A percentile compares a stretch with the other conserved stretches of the same genome.
These are phyloP conservation scores for Eimeria necatrix DNA, from an alignment of 169 alveolate genomes.

Conservation along the genomic window DNA sequence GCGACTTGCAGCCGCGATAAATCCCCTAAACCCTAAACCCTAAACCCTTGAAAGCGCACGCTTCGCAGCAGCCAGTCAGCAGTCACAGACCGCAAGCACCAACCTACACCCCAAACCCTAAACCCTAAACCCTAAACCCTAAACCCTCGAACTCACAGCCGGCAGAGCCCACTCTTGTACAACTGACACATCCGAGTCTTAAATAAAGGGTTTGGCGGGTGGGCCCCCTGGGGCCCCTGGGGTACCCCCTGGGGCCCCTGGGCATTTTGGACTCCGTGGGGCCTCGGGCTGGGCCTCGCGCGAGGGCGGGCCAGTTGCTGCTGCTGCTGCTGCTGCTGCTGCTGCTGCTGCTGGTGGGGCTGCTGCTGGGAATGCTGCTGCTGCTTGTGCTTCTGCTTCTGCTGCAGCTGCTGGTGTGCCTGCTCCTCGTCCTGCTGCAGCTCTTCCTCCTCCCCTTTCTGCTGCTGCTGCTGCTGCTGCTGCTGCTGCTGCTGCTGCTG, in stretches of 20 bases:
- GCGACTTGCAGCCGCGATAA: not conserved
- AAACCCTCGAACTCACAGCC: constrained; percentile 33
- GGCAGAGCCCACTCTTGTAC: constrained; percentile 75
- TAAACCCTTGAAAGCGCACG: too few species aligned
- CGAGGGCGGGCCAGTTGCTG: not conserved
- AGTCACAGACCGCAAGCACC: too few species aligned
- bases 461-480: constrained; percentile 52
- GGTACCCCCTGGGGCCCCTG: too few species aligned
- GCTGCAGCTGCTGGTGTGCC: not conserved
- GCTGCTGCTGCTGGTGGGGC: constrained; percentile 25
- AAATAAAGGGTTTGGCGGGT: constrained; percentile 33
- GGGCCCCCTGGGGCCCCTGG: not conserved
- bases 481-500: constrained; percentile 51
- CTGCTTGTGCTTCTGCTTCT: not conserved
- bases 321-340: constrained; percentile 12
- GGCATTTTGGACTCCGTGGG: too few species aligned
- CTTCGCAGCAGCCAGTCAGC: too few species aligned
- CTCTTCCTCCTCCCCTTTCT: not conserved
- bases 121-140: not conserved
- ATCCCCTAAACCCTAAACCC: not conserved
- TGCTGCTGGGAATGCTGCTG: too few species aligned
- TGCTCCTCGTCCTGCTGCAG: not conserved
- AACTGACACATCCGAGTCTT: constrained; percentile 80
- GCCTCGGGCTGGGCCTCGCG: not conserved
- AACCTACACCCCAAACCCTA: not conserved